A percentile compares a stretch with the other conserved stretches of the same genome.
Conservation (phyloP, 2,329 filamentous ascomycete species). For the Aureobasidium lini region DNA sequence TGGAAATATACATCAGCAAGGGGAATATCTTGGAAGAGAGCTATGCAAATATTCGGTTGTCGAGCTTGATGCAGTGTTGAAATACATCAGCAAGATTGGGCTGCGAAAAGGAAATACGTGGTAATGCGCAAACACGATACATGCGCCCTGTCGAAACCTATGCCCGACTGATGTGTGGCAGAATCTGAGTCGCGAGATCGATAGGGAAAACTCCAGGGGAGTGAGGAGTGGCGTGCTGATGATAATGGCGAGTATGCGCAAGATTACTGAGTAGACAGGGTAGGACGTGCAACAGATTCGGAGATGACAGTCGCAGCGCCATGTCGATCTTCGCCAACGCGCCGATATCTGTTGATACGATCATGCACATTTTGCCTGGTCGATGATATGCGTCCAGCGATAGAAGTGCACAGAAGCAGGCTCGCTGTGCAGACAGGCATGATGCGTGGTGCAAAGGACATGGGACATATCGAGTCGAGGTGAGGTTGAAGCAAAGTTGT, state of each 20-base stretch:
- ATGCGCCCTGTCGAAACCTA: no score
- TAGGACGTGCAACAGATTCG: neutral
- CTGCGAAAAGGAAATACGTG: no score
- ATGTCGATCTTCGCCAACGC: neutral
- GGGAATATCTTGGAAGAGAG: no score
- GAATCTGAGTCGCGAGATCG: no score
- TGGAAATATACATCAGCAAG: no score
- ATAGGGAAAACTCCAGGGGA: no score
- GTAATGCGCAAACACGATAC: no score
- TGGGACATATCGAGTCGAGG: neutral
- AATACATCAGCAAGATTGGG: no score
- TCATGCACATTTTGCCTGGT: neutral
- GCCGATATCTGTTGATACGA: neutral
- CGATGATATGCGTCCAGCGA: neutral
- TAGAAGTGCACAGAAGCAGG: no score
- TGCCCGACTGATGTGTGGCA: no score
- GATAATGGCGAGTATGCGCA: neutral
- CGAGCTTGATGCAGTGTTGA: no score
- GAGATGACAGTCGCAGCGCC: neutral
- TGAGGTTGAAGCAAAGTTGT: slow-evolving; percentile 13
- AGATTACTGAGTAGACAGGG: neutral
- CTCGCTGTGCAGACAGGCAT: neutral
- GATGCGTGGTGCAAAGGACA: neutral
- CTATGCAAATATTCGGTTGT: no score
- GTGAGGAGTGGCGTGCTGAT: neutral